Evolutionary conservation across 2,329 filamentous ascomycete genomes (phyloP).

Genomic region (Venturia carpophila): DNA sequence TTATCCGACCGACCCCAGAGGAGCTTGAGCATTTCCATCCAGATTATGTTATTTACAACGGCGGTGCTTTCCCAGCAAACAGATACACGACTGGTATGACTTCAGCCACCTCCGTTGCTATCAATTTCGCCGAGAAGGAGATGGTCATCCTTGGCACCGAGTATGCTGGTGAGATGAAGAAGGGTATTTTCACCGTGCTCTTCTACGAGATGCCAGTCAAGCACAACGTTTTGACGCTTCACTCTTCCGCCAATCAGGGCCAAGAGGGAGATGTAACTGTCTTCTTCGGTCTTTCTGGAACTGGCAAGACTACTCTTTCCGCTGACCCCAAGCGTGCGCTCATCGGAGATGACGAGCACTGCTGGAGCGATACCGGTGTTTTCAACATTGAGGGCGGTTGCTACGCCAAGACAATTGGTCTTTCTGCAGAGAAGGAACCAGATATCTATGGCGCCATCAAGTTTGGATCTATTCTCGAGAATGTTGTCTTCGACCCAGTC

Average conservation of each 20-base stretch:
- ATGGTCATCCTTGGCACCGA: conserved; percentile 99
- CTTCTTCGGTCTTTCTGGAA: conserved; percentile 98
- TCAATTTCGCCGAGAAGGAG: conserved; percentile 99
- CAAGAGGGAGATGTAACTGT: conserved; percentile 91
- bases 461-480: conserved; percentile 96
- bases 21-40: conserved; percentile 97
- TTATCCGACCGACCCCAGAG: conserved; percentile 84
- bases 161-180: conserved; percentile 97
- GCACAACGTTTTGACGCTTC: conserved; percentile 96
- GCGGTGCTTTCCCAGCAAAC: conserved; percentile 96
- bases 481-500: conserved; percentile 91
- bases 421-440: conserved; percentile 97
- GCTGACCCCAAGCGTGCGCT: conserved; percentile 92
- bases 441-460: conserved; percentile 95
- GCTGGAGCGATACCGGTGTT: conserved; percentile 92
- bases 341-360: conserved; percentile 99
- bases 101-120: conserved; percentile 91
- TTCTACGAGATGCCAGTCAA: conserved; percentile 99
- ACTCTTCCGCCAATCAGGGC: conserved; percentile 98
- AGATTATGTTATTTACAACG: conserved; percentile 99
- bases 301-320: conserved; percentile 96
- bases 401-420: conserved; percentile 97
- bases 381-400: conserved; percentile 99
- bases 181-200: conserved; percentile 96
- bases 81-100: conserved; percentile 98